A percentile compares a stretch with the other conserved stretches of the same genome.
phyloP scores from a whole-genome alignment of 805 yeast genomes.

The Ogataea pignaliae region DNA sequence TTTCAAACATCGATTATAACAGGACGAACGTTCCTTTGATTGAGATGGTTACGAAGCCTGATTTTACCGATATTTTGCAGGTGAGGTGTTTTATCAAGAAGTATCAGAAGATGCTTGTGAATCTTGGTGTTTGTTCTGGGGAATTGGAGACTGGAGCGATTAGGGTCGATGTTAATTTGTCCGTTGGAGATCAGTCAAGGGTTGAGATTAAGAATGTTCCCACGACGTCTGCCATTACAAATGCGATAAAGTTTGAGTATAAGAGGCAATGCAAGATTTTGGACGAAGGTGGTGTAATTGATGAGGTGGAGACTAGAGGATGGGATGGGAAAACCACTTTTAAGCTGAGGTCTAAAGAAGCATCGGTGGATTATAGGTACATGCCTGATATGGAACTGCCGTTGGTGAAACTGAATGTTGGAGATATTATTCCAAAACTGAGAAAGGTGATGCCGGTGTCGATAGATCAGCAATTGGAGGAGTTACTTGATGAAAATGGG shows the following conservation, averaged over 20 bases:
- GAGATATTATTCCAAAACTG: conserved; percentile 39
- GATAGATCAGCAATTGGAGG: conserved; percentile 55
- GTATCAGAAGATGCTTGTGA: conserved; percentile 66
- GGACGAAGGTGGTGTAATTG: conserved; percentile 26
- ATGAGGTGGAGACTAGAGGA: conserved; percentile 69
- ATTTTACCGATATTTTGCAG: conserved; percentile 60
- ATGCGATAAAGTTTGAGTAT: conserved; percentile 73
- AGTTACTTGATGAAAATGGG: conserved; percentile 31
- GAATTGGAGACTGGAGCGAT: conserved; percentile 93
- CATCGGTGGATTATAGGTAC: conserved; percentile 81
- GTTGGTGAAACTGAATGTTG: conserved; percentile 40
- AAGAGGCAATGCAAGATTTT: conserved; percentile 57
- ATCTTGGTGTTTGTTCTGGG: conserved; percentile 74
- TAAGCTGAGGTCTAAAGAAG: conserved; percentile 71
- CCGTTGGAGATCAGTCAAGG: conserved; percentile 64
- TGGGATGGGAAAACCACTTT: conserved; percentile 81
- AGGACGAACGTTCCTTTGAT: conserved; percentile 83
- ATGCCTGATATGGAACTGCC: conserved; percentile 94
- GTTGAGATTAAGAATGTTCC: conserved; percentile 90
- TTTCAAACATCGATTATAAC: conserved; percentile 65
- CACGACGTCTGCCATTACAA: conserved; percentile 71
- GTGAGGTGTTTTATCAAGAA: conserved; percentile 78
- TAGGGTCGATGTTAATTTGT: conserved; percentile 92
- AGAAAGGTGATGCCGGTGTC: conserved; percentile 43
- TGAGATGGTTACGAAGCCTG: conserved; percentile 90